Conservation (phyloP, 179 eudicot species). For the Dionaea muscipula region DNA sequence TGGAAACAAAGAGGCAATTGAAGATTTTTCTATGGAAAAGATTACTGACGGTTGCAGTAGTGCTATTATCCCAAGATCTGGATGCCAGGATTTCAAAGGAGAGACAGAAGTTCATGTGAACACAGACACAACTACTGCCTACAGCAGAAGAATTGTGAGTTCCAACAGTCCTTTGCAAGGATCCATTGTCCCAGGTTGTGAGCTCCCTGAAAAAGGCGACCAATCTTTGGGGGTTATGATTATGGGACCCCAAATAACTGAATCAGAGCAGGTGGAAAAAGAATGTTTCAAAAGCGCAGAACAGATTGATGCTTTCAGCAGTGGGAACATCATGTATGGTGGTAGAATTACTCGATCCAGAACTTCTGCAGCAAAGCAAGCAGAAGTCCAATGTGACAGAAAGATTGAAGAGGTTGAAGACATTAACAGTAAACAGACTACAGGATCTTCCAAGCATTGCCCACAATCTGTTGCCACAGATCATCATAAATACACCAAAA, state of each 20-base stretch:
- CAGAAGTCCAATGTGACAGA: no score
- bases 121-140: conserved; percentile 1
- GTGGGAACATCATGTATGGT: conserved; percentile 1
- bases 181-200: neutral
- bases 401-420: no score
- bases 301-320: neutral
- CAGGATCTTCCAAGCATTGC: neutral
- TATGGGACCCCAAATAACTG: neutral
- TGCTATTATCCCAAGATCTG: conserved; percentile 11
- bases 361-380: no score
- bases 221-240: neutral
- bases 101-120: conserved; percentile 11
- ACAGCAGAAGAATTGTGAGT: conserved; percentile 8
- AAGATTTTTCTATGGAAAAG: conserved; percentile 10
- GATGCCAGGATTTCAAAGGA: conserved; percentile 7
- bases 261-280: neutral
- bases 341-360: no score
- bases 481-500: neutral
- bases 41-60: conserved; percentile 8
- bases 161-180: neutral
- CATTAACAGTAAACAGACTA: no score
- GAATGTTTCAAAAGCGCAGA: neutral
- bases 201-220: neutral
- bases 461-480: neutral
- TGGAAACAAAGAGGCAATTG: conserved; percentile 5